Evolutionary conservation across 2,329 filamentous ascomycete genomes (phyloP).

Genomic region (Cladosporium austrohemisphaericum): DNA sequence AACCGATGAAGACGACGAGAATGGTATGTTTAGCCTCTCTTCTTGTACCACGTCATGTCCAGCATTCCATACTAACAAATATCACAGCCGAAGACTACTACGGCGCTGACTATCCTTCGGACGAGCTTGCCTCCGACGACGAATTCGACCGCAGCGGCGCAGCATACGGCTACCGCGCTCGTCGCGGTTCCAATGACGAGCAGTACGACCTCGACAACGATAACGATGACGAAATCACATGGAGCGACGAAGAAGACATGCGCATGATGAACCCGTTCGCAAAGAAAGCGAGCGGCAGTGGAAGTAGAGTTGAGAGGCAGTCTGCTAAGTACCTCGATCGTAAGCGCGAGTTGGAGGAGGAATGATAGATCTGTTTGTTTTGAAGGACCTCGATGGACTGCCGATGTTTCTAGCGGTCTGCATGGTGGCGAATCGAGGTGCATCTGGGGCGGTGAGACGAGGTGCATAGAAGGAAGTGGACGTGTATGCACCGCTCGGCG

Average conservation of each 20-base stretch:
- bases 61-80: slow-evolving; percentile 13
- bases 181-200: slow-evolving; percentile 40
- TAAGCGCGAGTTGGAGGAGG: slow-evolving; percentile 7
- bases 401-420: too few species aligned
- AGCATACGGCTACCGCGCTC: slow-evolving; percentile 39
- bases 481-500: too few species aligned
- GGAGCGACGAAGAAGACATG: slow-evolving; percentile 21
- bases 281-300: slow-evolving; percentile 17
- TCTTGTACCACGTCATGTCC: slow-evolving; percentile 38
- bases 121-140: slow-evolving; percentile 70
- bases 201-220: slow-evolving; percentile 33
- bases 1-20: slow-evolving; percentile 61
- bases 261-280: slow-evolving; percentile 31
- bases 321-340: slow-evolving; percentile 23
- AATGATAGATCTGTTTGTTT: too few species aligned
- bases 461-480: too few species aligned
- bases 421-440: too few species aligned
- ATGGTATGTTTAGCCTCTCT: slow-evolving; percentile 33
- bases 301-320: slow-evolving; percentile 18
- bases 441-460: too few species aligned
- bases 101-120: slow-evolving; percentile 74
- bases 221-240: slow-evolving; percentile 21
- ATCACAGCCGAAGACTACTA: slow-evolving; percentile 67
- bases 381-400: too few species aligned
- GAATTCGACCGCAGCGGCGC: slow-evolving; percentile 49